Base-by-base conservation (phyloP, 371 early-diverging fungal species). In the Rhizomucor miehei region DNA sequence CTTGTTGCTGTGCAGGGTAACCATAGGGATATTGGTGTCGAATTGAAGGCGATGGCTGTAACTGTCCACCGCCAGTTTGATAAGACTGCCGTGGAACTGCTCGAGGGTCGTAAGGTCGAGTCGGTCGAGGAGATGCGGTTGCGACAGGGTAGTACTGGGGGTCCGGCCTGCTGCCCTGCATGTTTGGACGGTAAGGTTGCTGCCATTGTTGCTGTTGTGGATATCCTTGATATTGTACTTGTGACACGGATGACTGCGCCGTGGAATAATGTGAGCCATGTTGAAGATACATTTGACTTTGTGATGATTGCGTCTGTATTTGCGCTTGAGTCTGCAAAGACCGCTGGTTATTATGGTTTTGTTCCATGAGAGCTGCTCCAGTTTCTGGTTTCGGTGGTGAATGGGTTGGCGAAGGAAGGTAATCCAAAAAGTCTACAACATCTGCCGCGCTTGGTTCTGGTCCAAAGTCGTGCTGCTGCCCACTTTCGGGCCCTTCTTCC, bases 391-490 rank as follows among this genome's bases (percentile, higher is more conserved):
- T 46, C 9, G 62, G 62, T 34, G 77, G 77, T 17, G 77, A 71
- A 45, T 69, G 77, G 1, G 77, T 71, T 17, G 77, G 77, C 10
- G 77, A 77, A 20, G 77, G 77, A 34, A 77, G 51, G 52, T 69
- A 77, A 40, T 77, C 77, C 19, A 77, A 55, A 51, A 77, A 73
- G 57, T 77, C 77, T 16, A 69, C 71, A 9, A 77, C 74, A 62
- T 77, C 77, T 36, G 77, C 77, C 37, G 77, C 77, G 65, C 77
- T 77, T 21, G 77, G 77, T 36, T 77, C 77, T 23, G 69, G 73
- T 0, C 73, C 73, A 36, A 68, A 55, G 44, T 73, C 71, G 24
- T 36, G 20, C 25, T 20, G 25, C 25, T 29, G 48, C 2, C n/a
- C 40, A 12, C 14, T 19, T 34, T 21, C 34, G 8, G 29, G 8